Evolutionary conservation across 108 stramenopile genomes (phyloP), one percentile per base, ranked within the genome.

Genomic region (Ochromonas danica): DNA sequence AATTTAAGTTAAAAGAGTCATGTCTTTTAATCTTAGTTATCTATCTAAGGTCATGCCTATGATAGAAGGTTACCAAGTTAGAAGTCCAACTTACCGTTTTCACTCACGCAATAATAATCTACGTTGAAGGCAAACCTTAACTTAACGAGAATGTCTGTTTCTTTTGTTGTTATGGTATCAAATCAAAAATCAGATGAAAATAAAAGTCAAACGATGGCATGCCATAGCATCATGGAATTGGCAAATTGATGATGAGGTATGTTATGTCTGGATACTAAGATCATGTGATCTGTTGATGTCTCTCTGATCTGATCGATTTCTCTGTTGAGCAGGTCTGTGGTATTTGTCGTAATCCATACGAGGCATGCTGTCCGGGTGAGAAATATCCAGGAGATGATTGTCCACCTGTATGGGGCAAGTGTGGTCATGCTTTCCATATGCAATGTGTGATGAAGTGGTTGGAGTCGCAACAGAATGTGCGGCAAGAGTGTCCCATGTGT

Each of bases 371-470:
- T 45, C 87, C 87, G 3, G 87, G 87, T 2, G 87, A 83, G 30
- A 80, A 82, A 57, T 87, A 83, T 82, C 86, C 86, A 36, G 63
- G 63, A 14, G 72, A 75, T 51, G 78, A 71, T 75, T 31, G 42
- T 17, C 57, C 70, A 38, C 39, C 81, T 74, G 85, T 88, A 0
- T 93, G 89, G 88, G 95, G 95, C 1, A 89, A 90, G 61, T 94
- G 94, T 71, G 87, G 85, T 27, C 93, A 95, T 87, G 91, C 90
- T 1, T 92, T 92, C 85, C 94, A 95, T 83, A 84, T 94, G 80
- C 91, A 93, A 61, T 94, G 95, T 77, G 89, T 92, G 1, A 81
- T 85, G 28, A 85, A 88, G 6, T 93, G 92, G 94, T 72, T 93
- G 61, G 61, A 61, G 62, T 86, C 82, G 10, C 86, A 87, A 65